These are phyloP conservation scores for Phanerochaete sordida DNA, from an alignment of 768 basidiomycete genomes.

Conservation along the genomic window DNA sequence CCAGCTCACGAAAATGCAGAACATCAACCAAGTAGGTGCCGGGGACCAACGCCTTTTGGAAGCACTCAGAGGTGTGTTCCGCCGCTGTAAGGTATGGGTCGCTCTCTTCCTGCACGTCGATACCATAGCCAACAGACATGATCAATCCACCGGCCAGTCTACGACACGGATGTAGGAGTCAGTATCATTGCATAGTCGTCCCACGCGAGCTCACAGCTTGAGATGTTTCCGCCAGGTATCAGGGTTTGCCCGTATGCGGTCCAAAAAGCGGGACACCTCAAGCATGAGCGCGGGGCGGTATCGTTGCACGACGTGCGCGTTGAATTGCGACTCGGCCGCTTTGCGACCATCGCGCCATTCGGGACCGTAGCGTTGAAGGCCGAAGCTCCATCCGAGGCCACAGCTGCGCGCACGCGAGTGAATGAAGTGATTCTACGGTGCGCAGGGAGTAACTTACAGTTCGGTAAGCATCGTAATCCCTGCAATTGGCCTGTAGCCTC, in stretches of 20 bases:
- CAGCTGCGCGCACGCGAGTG: background rate
- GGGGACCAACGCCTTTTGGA: slow-evolving; percentile 2
- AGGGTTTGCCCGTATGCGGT: background rate
- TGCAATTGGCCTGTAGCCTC: background rate
- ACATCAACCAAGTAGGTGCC: slow-evolving; percentile 13
- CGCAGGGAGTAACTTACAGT: slow-evolving; percentile 1
- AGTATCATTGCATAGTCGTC: background rate
- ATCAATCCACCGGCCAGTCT: slow-evolving; percentile 14
- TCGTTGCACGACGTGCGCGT: background rate
- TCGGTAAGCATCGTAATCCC: slow-evolving; percentile 7
- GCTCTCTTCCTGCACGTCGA: slow-evolving; percentile 11
- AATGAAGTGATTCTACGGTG: background rate
- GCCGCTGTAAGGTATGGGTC: slow-evolving; percentile 13
- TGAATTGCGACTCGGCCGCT: slow-evolving; percentile 1
- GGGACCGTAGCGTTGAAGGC: slow-evolving; percentile 8
- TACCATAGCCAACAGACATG: slow-evolving; percentile 14
- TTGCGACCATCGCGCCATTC: slow-evolving; percentile 11
- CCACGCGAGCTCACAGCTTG: slow-evolving; percentile 4
- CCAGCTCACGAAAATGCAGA: background rate
- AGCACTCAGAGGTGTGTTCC: slow-evolving; percentile 5
- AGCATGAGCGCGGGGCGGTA: background rate
- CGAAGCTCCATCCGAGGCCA: slow-evolving; percentile 10
- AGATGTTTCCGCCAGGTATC: slow-evolving; percentile 5
- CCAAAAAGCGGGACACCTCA: background rate
- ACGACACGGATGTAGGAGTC: too few relatives aligned